Evolutionary conservation across 2,329 filamentous ascomycete genomes (phyloP), one percentile per base, ranked within the genome.

Genomic region (Elsinoe necatrix): DNA sequence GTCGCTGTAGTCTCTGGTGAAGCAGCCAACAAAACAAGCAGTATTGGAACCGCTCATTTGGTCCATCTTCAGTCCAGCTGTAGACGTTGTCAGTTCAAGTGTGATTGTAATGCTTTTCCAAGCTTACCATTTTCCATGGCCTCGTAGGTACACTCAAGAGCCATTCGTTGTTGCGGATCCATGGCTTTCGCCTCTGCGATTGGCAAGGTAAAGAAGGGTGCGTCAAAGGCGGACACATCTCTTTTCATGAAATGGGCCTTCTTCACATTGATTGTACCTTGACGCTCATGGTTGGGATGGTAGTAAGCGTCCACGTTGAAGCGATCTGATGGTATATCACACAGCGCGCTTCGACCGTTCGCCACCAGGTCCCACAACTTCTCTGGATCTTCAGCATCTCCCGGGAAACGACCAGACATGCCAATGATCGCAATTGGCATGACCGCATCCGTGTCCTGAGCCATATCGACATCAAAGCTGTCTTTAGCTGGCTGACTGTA

Each of bases 121-220:
- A 16, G 8, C 37, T 16, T 20, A 42, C 37, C 37, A 48, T 56
- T 54, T 29, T 61, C 56, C 16, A 60, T 34, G 56, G 58, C 54
- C 25, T 66, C 65, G n/a, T 62, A 63, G n/a, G 63, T 60, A 27
- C 54, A 57, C 45, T 66, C 63, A 1, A 67, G 57, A 3, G 64
- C 47, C n/a, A 65, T 54, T 1, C 65, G 57, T 52, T 67, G 64
- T 55, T 67, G 63, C n/a, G 64, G 64, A 51, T 67, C 64, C 57
- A 65, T 63, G 18, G 57, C 58, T 27, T 56, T 58, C 23, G 61
- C 63, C 52, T 67, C 64, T 14, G 50, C 47, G 3, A 56, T 58
- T 42, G 50, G 58, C 18, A 64, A 60, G 14, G 57, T 56, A 56
- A 66, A 67, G 54, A 67, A 66, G 0, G 58, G 43, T 7, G 59